phyloP scores from a whole-genome alignment of 2,329 filamentous ascomycete species.

The Aspergillus ruber region DNA sequence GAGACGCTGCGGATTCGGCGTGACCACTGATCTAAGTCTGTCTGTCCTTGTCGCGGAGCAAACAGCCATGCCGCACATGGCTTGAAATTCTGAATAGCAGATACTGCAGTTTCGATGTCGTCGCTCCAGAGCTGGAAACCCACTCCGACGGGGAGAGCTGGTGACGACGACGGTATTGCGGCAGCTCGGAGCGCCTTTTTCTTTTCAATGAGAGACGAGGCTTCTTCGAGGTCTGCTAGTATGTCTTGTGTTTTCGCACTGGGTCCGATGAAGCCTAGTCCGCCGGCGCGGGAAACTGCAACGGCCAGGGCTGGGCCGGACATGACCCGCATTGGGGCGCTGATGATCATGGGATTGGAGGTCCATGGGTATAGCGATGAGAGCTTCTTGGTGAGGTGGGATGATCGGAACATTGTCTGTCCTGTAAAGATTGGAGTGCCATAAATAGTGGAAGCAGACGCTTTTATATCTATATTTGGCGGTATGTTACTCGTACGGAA shows the following conservation, averaged over 20 bases:
- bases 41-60: slow-evolving; percentile 25
- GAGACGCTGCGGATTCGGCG: slow-evolving; percentile 36
- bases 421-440: too few relatives aligned
- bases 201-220: background rate
- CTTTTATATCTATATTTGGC: too few relatives aligned
- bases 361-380: slow-evolving; percentile 51
- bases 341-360: slow-evolving; percentile 52
- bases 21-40: slow-evolving; percentile 42
- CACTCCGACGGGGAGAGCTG: slow-evolving; percentile 34
- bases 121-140: slow-evolving; percentile 39
- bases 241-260: slow-evolving; percentile 36
- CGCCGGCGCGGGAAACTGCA: slow-evolving; percentile 53
- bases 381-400: too few relatives aligned
- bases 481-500: too few relatives aligned
- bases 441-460: too few relatives aligned
- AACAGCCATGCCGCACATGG: slow-evolving; percentile 41
- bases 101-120: slow-evolving; percentile 24
- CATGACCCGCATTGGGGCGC: slow-evolving; percentile 67
- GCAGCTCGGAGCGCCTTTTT: background rate
- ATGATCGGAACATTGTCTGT: too few relatives aligned
- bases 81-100: slow-evolving; percentile 25
- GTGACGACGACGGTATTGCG: slow-evolving; percentile 1
- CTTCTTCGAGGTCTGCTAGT: slow-evolving; percentile 20
- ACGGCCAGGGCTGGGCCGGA: slow-evolving; percentile 52
- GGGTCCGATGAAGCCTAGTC: slow-evolving; percentile 52